A percentile compares a stretch with the other conserved stretches of the same genome.
Conservation (phyloP, 2,329 filamentous ascomycete species). For the Alternaria incomplexa region DNA sequence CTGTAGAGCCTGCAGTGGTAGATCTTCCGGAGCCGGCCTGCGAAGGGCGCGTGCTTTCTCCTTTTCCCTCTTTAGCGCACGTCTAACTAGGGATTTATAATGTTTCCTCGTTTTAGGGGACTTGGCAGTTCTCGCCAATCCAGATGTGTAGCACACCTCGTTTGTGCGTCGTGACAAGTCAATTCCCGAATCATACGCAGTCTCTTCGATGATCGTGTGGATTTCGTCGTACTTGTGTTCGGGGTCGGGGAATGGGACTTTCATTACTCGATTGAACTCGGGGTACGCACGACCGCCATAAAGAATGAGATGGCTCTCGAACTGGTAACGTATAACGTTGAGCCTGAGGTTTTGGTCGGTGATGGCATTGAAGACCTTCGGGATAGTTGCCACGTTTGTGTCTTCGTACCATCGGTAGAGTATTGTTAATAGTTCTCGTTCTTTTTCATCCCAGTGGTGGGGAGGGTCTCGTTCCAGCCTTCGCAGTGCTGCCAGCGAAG, state of each 20-base stretch:
- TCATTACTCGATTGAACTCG: neutral
- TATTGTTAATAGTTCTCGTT: slow-evolving; percentile 9
- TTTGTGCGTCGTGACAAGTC: neutral
- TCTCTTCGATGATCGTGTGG: slow-evolving; percentile 1
- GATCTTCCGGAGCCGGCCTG: neutral
- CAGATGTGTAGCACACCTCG: neutral
- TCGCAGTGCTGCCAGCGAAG: neutral
- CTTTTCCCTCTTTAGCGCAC: neutral
- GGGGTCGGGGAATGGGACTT: slow-evolving; percentile 14
- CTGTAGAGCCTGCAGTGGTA: neutral
- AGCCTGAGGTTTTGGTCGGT: neutral
- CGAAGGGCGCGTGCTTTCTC: neutral
- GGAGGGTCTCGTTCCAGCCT: neutral
- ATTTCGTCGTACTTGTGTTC: slow-evolving; percentile 5
- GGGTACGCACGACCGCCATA: slow-evolving; percentile 11
- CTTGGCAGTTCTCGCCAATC: slow-evolving; percentile 5
- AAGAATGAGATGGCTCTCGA: slow-evolving; percentile 5
- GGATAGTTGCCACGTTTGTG: neutral
- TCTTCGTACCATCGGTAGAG: slow-evolving; percentile 14
- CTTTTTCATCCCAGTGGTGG: slow-evolving; percentile 7
- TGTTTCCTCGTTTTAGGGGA: neutral
- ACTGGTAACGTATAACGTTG: neutral
- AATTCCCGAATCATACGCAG: neutral
- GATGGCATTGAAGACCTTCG: slow-evolving; percentile 14
- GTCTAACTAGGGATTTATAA: neutral